Conservation (phyloP, 2,329 filamentous ascomycete genomes). For the Clarireedia paspali region DNA sequence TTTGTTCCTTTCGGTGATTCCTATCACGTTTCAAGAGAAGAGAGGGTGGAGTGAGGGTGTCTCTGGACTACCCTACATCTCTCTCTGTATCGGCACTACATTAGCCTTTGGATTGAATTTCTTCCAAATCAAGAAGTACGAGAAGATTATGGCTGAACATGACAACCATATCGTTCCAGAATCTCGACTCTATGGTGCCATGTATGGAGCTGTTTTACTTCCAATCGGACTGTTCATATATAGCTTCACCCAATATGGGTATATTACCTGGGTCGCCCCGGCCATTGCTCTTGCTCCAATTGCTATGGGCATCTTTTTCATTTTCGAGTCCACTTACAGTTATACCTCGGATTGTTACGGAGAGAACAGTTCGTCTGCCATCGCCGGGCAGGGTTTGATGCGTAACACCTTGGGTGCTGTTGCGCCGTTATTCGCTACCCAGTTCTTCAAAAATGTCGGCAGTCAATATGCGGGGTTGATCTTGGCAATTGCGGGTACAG, state of each 20-base stretch:
- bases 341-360: conserved; percentile 10
- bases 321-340: conserved; percentile 7
- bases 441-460: conserved; percentile 8
- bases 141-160: background rate
- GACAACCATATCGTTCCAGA: conserved; percentile 45
- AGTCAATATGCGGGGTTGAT: conserved; percentile 8
- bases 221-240: conserved; percentile 70
- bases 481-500: conserved; percentile 2
- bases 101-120: conserved; percentile 8
- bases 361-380: conserved; percentile 5
- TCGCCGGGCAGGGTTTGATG: conserved; percentile 8
- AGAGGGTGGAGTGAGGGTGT: conserved; percentile 55
- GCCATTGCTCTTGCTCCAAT: conserved; percentile 5
- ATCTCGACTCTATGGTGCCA: conserved; percentile 71
- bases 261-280: conserved; percentile 7
- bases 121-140: conserved; percentile 4
- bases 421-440: conserved; percentile 6
- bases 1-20: conserved; percentile 71
- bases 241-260: conserved; percentile 39
- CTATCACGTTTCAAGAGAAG: conserved; percentile 65
- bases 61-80: conserved; percentile 54
- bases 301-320: conserved; percentile 7
- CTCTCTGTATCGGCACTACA: conserved; percentile 32
- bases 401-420: conserved; percentile 9
- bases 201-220: conserved; percentile 63